Evolutionary conservation across 371 early-diverging fungal genomes (phyloP).

Genomic region (Blastocladiella emersonii): DNA sequence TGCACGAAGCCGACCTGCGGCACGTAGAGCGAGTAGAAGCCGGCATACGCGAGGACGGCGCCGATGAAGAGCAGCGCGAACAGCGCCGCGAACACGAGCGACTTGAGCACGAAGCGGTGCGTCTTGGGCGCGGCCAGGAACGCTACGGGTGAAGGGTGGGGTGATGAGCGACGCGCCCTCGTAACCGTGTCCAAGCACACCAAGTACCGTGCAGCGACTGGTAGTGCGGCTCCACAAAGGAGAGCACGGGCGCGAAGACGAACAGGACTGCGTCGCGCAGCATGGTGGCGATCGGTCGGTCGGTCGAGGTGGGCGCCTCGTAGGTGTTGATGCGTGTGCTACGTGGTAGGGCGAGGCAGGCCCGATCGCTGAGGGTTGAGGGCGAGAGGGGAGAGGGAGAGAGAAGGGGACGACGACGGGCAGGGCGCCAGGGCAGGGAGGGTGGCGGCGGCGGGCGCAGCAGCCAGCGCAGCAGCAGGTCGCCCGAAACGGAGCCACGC

Average conservation of each 20-base stretch:
- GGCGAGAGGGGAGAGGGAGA: no score
- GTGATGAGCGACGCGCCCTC: background rate
- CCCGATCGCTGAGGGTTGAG: no score
- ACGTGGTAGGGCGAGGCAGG: no score
- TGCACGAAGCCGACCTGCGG: slow-evolving; percentile 18
- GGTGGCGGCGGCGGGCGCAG: no score
- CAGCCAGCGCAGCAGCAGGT: no score
- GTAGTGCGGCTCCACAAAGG: background rate
- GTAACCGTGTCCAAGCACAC: background rate
- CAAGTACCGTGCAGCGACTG: background rate
- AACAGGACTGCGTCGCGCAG: background rate
- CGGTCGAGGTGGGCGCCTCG: no score
- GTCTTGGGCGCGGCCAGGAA: slow-evolving; percentile 3
- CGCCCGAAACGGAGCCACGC: no score
- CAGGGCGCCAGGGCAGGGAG: no score
- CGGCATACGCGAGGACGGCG: slow-evolving; percentile 17
- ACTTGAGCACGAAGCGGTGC: slow-evolving; percentile 6
- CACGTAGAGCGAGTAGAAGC: slow-evolving; percentile 25
- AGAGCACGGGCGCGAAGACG: background rate
- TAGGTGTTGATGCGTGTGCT: no score
- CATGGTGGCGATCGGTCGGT: no score
- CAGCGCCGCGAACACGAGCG: slow-evolving; percentile 16
- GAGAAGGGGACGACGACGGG: no score
- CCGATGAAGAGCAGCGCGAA: slow-evolving; percentile 14
- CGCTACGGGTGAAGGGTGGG: background rate